Evolutionary conservation across 2,329 filamentous ascomycete species (phyloP).

Genomic region (Pestalotiopsis sp.): DNA sequence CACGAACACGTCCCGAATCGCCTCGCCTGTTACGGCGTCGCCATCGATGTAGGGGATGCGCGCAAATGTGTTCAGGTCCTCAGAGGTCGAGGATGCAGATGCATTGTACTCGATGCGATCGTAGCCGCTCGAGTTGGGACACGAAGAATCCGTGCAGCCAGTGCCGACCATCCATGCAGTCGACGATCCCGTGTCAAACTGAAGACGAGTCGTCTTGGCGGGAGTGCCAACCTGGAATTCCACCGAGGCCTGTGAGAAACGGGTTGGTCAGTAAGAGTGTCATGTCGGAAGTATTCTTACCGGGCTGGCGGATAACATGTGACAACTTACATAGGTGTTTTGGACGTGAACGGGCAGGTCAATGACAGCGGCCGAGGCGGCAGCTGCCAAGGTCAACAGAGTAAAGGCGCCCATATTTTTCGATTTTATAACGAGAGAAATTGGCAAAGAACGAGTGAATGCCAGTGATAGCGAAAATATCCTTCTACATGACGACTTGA

Average conservation of each 20-base stretch:
- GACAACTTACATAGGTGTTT: constrained; percentile 17
- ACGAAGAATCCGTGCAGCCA: constrained; percentile 26
- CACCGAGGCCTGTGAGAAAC: constrained; percentile 12
- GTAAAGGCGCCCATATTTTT: not conserved
- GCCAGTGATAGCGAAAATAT: not conserved
- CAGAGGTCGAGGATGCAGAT: constrained; percentile 27
- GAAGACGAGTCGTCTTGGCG: constrained; percentile 25
- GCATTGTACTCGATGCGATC: constrained; percentile 30
- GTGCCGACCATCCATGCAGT: constrained; percentile 35
- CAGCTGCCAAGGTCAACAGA: constrained; percentile 3
- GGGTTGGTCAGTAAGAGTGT: not conserved
- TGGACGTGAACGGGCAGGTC: constrained; percentile 17
- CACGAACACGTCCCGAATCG: constrained; percentile 31
- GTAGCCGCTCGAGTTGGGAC: constrained; percentile 28
- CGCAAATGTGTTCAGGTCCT: constrained; percentile 21
- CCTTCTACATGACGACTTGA: not conserved
- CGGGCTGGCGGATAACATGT: not conserved
- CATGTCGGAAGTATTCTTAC: not conserved
- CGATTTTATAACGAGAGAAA: not conserved
- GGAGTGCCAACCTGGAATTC: constrained; percentile 31
- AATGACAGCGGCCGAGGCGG: constrained; percentile 15
- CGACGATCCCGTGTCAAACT: constrained; percentile 38
- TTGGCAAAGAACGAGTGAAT: not conserved
- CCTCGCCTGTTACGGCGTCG: constrained; percentile 20
- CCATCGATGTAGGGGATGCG: constrained; percentile 36